Evolutionary conservation across 495 filamentous ascomycete genomes (phyloP).

Genomic region (Penicillium cinerascens): DNA sequence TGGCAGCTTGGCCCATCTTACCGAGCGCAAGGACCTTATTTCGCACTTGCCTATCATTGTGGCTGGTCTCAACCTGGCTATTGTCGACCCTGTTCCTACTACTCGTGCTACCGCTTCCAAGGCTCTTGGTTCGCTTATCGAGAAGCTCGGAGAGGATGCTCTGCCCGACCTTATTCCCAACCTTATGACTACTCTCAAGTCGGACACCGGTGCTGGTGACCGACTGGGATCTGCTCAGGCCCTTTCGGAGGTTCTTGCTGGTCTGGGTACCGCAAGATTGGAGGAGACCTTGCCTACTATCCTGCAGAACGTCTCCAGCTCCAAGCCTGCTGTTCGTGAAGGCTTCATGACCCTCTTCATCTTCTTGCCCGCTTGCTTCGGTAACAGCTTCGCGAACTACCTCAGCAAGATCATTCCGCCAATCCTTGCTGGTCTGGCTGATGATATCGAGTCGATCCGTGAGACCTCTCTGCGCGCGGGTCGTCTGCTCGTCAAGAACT

Average conservation of each 20-base stretch:
- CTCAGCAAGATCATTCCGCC: constrained; percentile 94
- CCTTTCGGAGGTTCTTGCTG: constrained; percentile 93
- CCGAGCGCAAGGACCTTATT: constrained; percentile 90
- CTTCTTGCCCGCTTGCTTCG: constrained; percentile 97
- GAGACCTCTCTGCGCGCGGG: constrained; percentile 92
- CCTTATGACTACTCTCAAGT: constrained; percentile 95
- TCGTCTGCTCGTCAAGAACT: constrained; percentile 94
- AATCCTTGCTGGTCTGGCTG: constrained; percentile 89
- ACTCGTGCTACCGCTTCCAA: constrained; percentile 97
- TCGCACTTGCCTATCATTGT: constrained; percentile 90
- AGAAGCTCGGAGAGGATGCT: constrained; percentile 96
- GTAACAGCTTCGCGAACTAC: constrained; percentile 96
- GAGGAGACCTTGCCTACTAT: constrained; percentile 97
- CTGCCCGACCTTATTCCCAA: constrained; percentile 95
- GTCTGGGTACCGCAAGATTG: constrained; percentile 82
- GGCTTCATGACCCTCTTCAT: constrained; percentile 99
- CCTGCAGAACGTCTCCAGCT: constrained; percentile 89
- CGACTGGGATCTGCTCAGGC: constrained; percentile 94
- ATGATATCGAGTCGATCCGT: constrained; percentile 91
- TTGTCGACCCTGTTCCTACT: constrained; percentile 92
- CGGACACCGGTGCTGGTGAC: constrained; percentile 93
- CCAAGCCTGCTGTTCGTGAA: constrained; percentile 86
- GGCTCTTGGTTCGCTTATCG: constrained; percentile 88
- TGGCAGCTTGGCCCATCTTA: constrained; percentile 93
- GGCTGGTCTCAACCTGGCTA: constrained; percentile 79